Base-by-base conservation (phyloP, 2,329 filamentous ascomycete species). In the Magnaporthiopsis incrustans region DNA sequence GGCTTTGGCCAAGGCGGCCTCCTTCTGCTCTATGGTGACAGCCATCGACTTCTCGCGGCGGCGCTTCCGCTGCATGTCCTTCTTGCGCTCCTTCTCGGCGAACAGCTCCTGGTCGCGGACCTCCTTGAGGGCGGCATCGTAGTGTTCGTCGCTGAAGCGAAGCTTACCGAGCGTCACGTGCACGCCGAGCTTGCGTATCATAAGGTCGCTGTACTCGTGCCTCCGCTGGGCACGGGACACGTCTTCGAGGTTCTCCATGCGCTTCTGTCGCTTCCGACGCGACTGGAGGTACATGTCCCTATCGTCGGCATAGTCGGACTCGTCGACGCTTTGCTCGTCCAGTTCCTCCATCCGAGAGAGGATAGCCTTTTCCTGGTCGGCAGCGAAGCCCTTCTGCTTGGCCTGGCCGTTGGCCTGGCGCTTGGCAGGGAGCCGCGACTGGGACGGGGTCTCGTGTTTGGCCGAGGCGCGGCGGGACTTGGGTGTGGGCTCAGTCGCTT, bases 61-160 rank as follows among this genome's bases (percentile, higher is more conserved):
- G 66, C 95, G 87, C 79, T 98, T 99, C 67, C 95, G 90, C 75
- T 99, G 95, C 92, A 99, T 98, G 73, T 99, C 95, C 80, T 99
- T 99, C 81, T 99, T 99, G 68, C 95, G 91, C 77, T 99, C 95
- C 78, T 99, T 99, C 76, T 99, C 95, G 66, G 94, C 92, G 66
- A 90, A 89, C 10, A 97, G 82, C 74, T 97, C 94, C 68, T 92
- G 91, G 67, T 92, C 89, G 69, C 95, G 90, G 2, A 98, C 94
- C 70, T 97, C 89, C 63, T 90, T 85, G 66, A 94, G 84, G 1
- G 95, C 94, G 57, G 90, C 88, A 25, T 90, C 85, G 72, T 92
- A 93, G 73, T 95, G 88, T 59, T 88, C 80, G 18, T 89, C 83
- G 65, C 91, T 86, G 74, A 91, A 97, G 38, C 91, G 87, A 63